phyloP scores from a whole-genome alignment of 169 alveolate genomes.

The Neospora caninum region DNA sequence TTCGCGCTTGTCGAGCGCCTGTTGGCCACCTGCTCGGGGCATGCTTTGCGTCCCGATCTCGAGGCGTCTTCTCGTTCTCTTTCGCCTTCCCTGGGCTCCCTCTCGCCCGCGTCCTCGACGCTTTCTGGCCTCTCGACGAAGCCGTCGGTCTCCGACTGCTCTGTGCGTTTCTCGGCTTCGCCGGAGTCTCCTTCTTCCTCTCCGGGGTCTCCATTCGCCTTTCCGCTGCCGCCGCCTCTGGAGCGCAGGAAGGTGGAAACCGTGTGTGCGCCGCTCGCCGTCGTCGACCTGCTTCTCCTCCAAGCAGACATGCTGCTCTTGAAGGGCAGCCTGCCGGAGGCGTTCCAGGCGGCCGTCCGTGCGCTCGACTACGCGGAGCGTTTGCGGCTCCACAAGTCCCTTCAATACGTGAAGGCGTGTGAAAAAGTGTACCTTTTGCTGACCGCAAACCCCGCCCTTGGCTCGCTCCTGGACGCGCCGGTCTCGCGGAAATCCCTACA shows the following conservation, averaged over 20 bases:
- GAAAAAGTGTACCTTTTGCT: not conserved
- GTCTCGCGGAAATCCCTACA: too few species aligned
- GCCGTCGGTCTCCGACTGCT: not conserved
- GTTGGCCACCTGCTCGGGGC: not conserved
- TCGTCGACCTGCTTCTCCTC: not conserved
- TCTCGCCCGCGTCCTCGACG: not conserved
- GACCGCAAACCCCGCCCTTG: not conserved
- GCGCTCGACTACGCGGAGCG: not conserved
- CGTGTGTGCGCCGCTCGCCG: not conserved
- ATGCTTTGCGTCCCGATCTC: not conserved
- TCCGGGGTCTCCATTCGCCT: not conserved
- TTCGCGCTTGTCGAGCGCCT: not conserved
- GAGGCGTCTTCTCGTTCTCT: not conserved
- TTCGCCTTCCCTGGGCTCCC: not conserved
- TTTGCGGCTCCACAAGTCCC: not conserved
- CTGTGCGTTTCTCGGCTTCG: not conserved
- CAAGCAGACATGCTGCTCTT: not conserved
- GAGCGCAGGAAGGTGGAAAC: not conserved
- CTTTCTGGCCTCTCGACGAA: not conserved
- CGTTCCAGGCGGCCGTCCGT: not conserved
- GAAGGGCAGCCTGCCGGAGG: not conserved
- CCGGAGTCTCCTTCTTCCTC: not conserved
- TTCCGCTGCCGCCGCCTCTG: slow-evolving; percentile 16
- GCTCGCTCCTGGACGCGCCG: not conserved
- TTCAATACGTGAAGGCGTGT: not conserved